A percentile compares a stretch with the other conserved stretches of the same genome.
Conservation (phyloP, 768 basidiomycete genomes). For the Termitomyces bulborhizus region DNA sequence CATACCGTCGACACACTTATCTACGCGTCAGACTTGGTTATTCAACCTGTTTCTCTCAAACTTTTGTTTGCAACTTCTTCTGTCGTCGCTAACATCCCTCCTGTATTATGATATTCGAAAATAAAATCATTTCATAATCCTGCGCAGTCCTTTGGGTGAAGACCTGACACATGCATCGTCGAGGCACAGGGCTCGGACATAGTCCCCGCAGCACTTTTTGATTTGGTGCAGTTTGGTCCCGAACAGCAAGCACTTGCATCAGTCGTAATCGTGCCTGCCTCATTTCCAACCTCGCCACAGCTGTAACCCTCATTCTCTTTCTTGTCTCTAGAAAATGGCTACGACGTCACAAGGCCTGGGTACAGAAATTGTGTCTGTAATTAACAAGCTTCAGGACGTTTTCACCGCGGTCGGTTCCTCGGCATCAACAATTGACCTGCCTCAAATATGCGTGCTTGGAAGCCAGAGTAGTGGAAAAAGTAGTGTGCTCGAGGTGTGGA, state of each 20-base stretch:
- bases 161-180: not conserved
- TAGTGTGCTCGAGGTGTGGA: constrained; percentile 79
- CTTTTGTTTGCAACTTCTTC: constrained; percentile 4
- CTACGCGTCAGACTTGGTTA: not conserved
- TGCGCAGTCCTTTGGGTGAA: not conserved
- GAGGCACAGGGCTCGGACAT: no score
- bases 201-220: not conserved
- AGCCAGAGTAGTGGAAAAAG: constrained; percentile 94
- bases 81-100: constrained; percentile 3
- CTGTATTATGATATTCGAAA: constrained; percentile 4
- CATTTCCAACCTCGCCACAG: constrained; percentile 3
- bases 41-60: constrained; percentile 5
- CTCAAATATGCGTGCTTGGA: constrained; percentile 87
- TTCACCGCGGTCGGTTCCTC: constrained; percentile 79
- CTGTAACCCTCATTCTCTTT: constrained; percentile 11
- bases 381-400: constrained; percentile 91
- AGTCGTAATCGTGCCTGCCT: constrained; percentile 8
- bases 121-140: not conserved
- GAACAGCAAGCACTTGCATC: constrained; percentile 1
- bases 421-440: constrained; percentile 77
- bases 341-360: constrained; percentile 61
- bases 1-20: constrained; percentile 3
- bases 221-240: constrained; percentile 17
- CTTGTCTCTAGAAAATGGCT: constrained; percentile 35
- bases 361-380: constrained; percentile 69